phyloP scores from a whole-genome alignment of 495 filamentous ascomycete species.

The Apiosordaria backusii region DNA sequence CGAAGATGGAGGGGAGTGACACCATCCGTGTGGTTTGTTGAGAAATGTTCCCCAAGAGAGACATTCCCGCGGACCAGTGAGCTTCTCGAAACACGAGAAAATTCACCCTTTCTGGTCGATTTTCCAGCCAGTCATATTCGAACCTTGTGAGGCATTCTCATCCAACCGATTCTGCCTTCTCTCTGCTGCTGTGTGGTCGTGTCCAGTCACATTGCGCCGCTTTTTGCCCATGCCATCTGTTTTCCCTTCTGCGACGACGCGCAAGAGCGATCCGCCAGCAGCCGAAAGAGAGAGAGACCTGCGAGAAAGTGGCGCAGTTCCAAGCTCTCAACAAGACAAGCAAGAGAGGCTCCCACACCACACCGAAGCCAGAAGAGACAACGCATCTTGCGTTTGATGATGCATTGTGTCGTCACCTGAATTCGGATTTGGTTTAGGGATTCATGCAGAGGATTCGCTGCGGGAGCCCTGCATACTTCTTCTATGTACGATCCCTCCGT shows the following conservation, averaged over 20 bases:
- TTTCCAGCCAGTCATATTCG: background rate
- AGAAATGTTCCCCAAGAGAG: background rate
- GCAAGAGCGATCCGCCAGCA: background rate
- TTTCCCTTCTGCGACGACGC: background rate
- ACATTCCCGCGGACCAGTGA: background rate
- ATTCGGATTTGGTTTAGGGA: conserved; percentile 22
- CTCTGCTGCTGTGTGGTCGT: background rate
- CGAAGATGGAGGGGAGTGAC: background rate
- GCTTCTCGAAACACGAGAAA: background rate
- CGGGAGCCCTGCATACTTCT: conserved; percentile 11
- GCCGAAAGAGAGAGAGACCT: background rate
- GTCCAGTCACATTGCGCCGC: background rate
- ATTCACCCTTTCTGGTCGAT: background rate
- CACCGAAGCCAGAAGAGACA: conserved; percentile 18
- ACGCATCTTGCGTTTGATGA: conserved; percentile 30
- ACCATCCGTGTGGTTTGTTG: background rate
- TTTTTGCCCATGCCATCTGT: background rate
- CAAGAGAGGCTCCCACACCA: background rate
- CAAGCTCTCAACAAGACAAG: conserved; percentile 5
- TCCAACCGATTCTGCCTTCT: background rate
- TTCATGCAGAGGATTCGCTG: conserved; percentile 23
- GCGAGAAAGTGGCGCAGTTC: conserved; percentile 8
- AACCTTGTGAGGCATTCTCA: background rate
- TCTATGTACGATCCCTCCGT: conserved; percentile 10
- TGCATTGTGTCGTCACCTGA: conserved; percentile 34